Conservation (phyloP, 2,329 filamentous ascomycete species). For the Tolypocladium capitatum region DNA sequence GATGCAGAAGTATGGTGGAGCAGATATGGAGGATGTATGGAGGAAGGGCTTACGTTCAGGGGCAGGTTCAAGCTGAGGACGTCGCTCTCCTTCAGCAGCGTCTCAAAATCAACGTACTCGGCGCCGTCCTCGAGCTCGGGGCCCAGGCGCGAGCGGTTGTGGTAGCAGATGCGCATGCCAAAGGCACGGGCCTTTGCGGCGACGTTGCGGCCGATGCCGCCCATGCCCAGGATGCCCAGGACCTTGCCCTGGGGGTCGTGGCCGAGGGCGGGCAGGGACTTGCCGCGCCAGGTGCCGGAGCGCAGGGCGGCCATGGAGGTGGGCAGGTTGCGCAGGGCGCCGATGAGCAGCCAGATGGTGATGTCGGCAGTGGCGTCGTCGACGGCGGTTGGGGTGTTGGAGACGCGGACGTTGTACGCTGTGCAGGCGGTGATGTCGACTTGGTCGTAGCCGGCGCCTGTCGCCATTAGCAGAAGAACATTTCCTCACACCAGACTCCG, state of each 20-base stretch:
- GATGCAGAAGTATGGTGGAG: no score
- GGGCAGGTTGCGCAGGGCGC: slow-evolving; percentile 63
- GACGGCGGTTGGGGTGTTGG: slow-evolving; percentile 69
- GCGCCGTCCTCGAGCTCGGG: slow-evolving; percentile 44
- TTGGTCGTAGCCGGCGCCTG: slow-evolving; percentile 76
- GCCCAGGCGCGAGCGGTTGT: slow-evolving; percentile 53
- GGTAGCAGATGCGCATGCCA: slow-evolving; percentile 62
- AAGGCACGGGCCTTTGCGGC: slow-evolving; percentile 63
- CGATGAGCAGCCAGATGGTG: slow-evolving; percentile 69
- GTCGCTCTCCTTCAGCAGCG: slow-evolving; percentile 55
- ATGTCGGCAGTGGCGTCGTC: slow-evolving; percentile 76
- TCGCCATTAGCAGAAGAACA: not conserved
- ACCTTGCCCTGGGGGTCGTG: slow-evolving; percentile 70
- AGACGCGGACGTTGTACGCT: slow-evolving; percentile 52
- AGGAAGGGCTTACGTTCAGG: slow-evolving; percentile 40
- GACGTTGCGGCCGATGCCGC: slow-evolving; percentile 68
- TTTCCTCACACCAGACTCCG: not conserved
- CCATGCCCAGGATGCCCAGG: slow-evolving; percentile 75
- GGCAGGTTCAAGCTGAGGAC: slow-evolving; percentile 72
- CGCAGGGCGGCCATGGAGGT: slow-evolving; percentile 52
- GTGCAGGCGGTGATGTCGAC: slow-evolving; percentile 63
- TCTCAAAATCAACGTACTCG: slow-evolving; percentile 60
- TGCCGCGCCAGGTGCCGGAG: slow-evolving; percentile 53
- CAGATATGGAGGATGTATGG: not conserved
- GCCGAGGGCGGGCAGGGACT: slow-evolving; percentile 43